These are phyloP conservation scores for Aspergillus taichungensis DNA, from an alignment of 495 filamentous ascomycete species.

Conservation along the genomic window DNA sequence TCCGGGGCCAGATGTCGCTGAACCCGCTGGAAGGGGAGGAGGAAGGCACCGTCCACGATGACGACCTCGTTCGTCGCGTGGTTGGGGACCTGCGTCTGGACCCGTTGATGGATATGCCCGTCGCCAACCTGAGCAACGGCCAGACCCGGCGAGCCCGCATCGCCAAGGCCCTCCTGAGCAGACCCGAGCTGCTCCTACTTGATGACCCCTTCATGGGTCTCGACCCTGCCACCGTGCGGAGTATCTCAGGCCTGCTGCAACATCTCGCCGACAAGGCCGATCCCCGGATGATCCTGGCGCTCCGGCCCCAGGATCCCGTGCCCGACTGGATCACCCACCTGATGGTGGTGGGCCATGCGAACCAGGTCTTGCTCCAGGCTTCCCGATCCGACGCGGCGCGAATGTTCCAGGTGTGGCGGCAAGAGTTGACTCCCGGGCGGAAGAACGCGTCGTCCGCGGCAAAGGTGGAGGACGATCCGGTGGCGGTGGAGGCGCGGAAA, in stretches of 20 bases:
- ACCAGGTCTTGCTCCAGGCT: conserved; percentile 42
- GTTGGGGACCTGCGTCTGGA: conserved; percentile 56
- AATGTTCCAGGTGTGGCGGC: conserved; percentile 21
- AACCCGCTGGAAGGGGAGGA: conserved; percentile 56
- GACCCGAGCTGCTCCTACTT: conserved; percentile 72
- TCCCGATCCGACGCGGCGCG: conserved; percentile 8
- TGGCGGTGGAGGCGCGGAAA: conserved; percentile 4
- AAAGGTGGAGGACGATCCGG: background rate
- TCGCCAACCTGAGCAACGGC: conserved; percentile 85
- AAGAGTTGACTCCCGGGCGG: background rate
- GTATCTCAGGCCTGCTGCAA: conserved; percentile 60
- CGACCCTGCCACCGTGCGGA: conserved; percentile 67
- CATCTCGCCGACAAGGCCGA: conserved; percentile 51
- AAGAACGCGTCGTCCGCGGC: background rate
- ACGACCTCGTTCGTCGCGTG: conserved; percentile 46
- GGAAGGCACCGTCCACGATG: conserved; percentile 31
- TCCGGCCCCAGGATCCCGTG: conserved; percentile 75
- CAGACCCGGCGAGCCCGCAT: conserved; percentile 82
- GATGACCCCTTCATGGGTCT: conserved; percentile 98
- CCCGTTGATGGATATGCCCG: conserved; percentile 62
- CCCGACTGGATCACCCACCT: conserved; percentile 88
- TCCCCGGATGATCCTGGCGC: conserved; percentile 65
- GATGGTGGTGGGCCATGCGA: conserved; percentile 53
- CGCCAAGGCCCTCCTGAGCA: conserved; percentile 68
- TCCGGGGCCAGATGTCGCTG: conserved; percentile 67